A percentile compares a stretch with the other conserved stretches of the same genome.
Evolutionary conservation across 805 yeast species (phyloP).

Genomic region (Allodekkera sacchari): DNA sequence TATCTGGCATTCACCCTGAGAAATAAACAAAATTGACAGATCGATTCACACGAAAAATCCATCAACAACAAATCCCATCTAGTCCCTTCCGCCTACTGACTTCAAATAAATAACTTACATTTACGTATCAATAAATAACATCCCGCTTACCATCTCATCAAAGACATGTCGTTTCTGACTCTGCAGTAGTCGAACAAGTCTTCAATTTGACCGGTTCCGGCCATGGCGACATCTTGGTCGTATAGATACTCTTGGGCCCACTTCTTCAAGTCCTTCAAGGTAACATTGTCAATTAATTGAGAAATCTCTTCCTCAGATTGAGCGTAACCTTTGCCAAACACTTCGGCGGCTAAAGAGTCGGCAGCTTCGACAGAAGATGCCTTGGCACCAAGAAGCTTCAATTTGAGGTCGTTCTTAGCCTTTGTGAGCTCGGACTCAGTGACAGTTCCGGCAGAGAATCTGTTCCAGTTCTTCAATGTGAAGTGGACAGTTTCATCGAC

Average conservation of each 20-base stretch:
- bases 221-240: slow-evolving; percentile 78
- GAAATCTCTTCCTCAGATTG: slow-evolving; percentile 51
- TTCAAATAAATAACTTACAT: too few species aligned
- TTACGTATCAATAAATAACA: neutral
- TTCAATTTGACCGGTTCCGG: slow-evolving; percentile 84
- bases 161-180: slow-evolving; percentile 82
- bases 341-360: slow-evolving; percentile 42
- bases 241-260: slow-evolving; percentile 75
- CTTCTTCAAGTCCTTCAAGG: slow-evolving; percentile 48
- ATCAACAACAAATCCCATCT: too few species aligned
- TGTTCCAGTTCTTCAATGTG: slow-evolving; percentile 80
- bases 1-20: neutral
- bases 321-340: slow-evolving; percentile 54
- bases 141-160: slow-evolving; percentile 63
- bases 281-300: slow-evolving; percentile 55
- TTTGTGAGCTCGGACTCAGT: slow-evolving; percentile 71
- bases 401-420: slow-evolving; percentile 66
- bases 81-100: too few species aligned
- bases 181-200: slow-evolving; percentile 76
- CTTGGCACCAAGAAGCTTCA: slow-evolving; percentile 41
- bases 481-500: slow-evolving; percentile 77
- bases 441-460: slow-evolving; percentile 61
- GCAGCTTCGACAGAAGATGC: slow-evolving; percentile 39
- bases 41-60: neutral
- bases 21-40: too few species aligned